phyloP scores from a whole-genome alignment of 2,329 filamentous ascomycete genomes.

The Colletotrichum destructivum region DNA sequence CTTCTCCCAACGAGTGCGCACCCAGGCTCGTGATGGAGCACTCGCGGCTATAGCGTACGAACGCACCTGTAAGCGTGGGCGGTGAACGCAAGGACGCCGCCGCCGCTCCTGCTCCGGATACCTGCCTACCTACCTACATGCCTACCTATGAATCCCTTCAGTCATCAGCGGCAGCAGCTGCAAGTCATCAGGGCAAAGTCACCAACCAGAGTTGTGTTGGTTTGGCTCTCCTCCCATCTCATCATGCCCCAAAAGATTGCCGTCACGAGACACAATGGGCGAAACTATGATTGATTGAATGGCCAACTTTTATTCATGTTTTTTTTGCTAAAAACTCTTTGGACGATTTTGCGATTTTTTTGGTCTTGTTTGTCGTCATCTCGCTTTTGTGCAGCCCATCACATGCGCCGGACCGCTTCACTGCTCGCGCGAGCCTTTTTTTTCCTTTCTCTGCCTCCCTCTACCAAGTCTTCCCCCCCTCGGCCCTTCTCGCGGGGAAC shows the following conservation, averaged over 20 bases:
- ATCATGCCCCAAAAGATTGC: neutral
- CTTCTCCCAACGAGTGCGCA: neutral
- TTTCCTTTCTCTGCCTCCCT: slow-evolving; percentile 33
- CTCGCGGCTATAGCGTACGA: neutral
- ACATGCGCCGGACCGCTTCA: slow-evolving; percentile 1
- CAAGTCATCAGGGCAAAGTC: slow-evolving; percentile 1
- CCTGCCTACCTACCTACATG: too few species aligned
- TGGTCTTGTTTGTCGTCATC: slow-evolving; percentile 23
- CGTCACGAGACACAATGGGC: neutral
- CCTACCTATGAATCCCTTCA: neutral
- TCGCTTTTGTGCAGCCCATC: slow-evolving; percentile 24
- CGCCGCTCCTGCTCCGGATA: neutral
- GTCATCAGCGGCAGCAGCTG: slow-evolving; percentile 18
- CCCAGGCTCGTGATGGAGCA: neutral
- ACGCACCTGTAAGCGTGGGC: neutral
- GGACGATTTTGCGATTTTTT: slow-evolving; percentile 40
- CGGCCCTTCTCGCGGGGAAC: slow-evolving; percentile 21
- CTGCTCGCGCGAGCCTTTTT: slow-evolving; percentile 1
- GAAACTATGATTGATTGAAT: slow-evolving; percentile 31
- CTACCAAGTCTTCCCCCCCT: neutral
- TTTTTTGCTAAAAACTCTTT: slow-evolving; percentile 38
- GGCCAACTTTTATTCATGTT: slow-evolving; percentile 40
- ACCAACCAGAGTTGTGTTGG: neutral
- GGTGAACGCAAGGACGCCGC: slow-evolving; percentile 36
- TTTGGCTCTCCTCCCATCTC: neutral